phyloP scores from a whole-genome alignment of 306 rosid genomes.

The Elaeagnus macrophylla region DNA sequence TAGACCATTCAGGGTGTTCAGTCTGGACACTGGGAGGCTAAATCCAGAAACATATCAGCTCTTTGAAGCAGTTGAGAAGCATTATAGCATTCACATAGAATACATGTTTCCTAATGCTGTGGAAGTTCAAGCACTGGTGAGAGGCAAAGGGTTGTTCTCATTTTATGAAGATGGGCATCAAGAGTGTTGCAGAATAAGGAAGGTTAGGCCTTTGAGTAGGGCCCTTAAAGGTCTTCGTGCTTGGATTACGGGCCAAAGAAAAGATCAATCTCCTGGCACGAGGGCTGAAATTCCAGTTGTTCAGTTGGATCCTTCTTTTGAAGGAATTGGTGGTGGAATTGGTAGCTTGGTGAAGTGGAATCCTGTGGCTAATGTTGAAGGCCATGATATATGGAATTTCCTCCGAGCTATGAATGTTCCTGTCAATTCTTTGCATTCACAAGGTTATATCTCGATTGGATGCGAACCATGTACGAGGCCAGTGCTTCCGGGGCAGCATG shows the following conservation, averaged over 20 bases:
- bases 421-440: slow-evolving; percentile 47
- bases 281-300: slow-evolving; percentile 46
- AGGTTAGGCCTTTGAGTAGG: slow-evolving; percentile 58
- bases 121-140: slow-evolving; percentile 61
- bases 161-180: slow-evolving; percentile 72
- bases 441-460: slow-evolving; percentile 49
- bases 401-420: slow-evolving; percentile 49
- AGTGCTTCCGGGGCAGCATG: slow-evolving; percentile 64
- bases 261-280: slow-evolving; percentile 56
- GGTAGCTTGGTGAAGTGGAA: slow-evolving; percentile 75
- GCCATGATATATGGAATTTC: slow-evolving; percentile 45
- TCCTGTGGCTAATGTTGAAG: slow-evolving; percentile 45
- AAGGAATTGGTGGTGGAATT: slow-evolving; percentile 48
- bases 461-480: slow-evolving; percentile 70
- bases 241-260: slow-evolving; percentile 64
- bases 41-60: slow-evolving; percentile 53
- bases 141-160: slow-evolving; percentile 57
- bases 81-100: slow-evolving; percentile 52
- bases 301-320: slow-evolving; percentile 50
- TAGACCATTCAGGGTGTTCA: slow-evolving; percentile 46
- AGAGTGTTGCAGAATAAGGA: slow-evolving; percentile 63
- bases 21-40: slow-evolving; percentile 57
- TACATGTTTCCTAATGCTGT: slow-evolving; percentile 61
- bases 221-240: slow-evolving; percentile 60
- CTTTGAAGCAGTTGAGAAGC: slow-evolving; percentile 54